Evolutionary conservation across 2,329 filamentous ascomycete species (phyloP).

Genomic region (Aureobasidium leucospermi): DNA sequence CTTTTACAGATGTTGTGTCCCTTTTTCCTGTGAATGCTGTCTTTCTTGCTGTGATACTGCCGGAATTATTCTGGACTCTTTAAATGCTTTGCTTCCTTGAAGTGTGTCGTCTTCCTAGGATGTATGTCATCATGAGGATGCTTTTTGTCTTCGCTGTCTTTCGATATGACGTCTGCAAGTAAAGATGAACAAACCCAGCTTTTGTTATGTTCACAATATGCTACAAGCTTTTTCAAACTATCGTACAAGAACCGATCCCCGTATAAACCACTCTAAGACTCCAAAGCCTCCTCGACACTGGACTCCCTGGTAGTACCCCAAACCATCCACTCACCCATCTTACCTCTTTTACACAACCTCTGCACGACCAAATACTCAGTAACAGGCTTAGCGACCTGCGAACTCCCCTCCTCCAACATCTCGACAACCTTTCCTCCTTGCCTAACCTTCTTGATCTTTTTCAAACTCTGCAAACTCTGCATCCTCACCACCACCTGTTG

Average conservation of each 20-base stretch:
- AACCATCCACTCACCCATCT: slow-evolving; percentile 40
- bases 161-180: no score
- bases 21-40: not conserved
- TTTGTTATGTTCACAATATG: no score
- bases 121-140: no score
- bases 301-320: slow-evolving; percentile 43
- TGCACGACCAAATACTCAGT: slow-evolving; percentile 47
- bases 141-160: no score
- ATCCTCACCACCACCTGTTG: slow-evolving; percentile 19
- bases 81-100: no score
- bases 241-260: not conserved
- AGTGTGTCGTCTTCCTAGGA: no score
- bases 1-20: not conserved
- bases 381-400: slow-evolving; percentile 31
- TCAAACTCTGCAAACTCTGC: slow-evolving; percentile 16
- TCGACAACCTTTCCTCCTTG: slow-evolving; percentile 21
- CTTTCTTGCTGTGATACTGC: no score
- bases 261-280: not conserved
- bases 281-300: slow-evolving; percentile 23
- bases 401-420: slow-evolving; percentile 30
- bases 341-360: slow-evolving; percentile 34
- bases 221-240: not conserved
- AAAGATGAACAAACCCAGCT: no score
- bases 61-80: no score
- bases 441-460: slow-evolving; percentile 23